These are phyloP conservation scores for Backusella australiensis DNA, from an alignment of 192 early-diverging fungal species.

Conservation along the genomic window DNA sequence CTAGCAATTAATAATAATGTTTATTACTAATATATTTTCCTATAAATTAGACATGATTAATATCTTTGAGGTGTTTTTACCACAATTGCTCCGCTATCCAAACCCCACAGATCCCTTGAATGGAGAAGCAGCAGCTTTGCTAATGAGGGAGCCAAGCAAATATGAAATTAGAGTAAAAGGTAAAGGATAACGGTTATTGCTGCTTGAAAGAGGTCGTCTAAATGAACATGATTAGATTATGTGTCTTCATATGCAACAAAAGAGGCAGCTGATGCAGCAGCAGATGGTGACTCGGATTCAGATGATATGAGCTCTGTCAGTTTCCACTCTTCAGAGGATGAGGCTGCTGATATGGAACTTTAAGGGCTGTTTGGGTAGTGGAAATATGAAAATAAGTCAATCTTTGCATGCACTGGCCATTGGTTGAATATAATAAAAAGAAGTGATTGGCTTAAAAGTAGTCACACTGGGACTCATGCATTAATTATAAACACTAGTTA, in stretches of 20 bases:
- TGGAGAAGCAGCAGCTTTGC: constrained; percentile 95
- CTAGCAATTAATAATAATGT: background rate
- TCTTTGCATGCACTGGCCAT: too few species aligned
- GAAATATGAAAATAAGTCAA: background rate
- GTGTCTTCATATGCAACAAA: constrained; percentile 79
- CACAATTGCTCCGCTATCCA: constrained; percentile 96
- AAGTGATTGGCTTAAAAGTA: too few species aligned
- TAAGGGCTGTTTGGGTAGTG: constrained; percentile 23
- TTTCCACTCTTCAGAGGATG: constrained; percentile 80
- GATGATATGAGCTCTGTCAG: constrained; percentile 83
- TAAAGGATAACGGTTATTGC: constrained; percentile 16
- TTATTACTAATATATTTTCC: background rate
- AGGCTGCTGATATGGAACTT: constrained; percentile 80
- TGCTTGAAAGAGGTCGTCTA: background rate
- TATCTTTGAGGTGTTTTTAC: constrained; percentile 98
- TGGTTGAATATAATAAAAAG: too few species aligned
- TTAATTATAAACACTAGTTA: too few species aligned
- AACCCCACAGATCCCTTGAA: constrained; percentile 99
- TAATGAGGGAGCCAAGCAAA: constrained; percentile 89
- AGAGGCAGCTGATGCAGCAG: constrained; percentile 79
- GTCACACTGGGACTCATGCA: too few species aligned
- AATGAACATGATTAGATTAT: constrained; percentile 59
- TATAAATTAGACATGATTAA: constrained; percentile 88
- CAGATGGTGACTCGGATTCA: constrained; percentile 59
- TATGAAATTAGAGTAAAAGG: constrained; percentile 96